Percentiles rank a stretch among this genome's conserved stretches.
Evolutionary conservation across 495 filamentous ascomycete genomes (phyloP).

Genomic region (Neurospora pannonica): DNA sequence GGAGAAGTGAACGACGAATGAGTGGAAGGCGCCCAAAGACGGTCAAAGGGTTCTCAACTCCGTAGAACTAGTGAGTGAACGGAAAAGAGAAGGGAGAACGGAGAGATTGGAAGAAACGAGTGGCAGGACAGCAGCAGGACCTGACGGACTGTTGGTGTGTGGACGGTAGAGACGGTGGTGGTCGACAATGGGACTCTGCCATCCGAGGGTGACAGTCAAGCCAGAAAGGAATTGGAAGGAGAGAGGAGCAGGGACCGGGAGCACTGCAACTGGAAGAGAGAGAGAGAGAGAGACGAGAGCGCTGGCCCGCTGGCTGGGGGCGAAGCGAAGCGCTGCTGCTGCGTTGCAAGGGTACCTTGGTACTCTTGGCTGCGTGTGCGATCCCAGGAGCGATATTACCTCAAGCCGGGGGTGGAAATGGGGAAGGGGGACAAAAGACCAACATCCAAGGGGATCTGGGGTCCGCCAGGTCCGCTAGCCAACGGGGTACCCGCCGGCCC

Average conservation of each 20-base stretch:
- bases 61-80: neutral
- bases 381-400: neutral
- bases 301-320: neutral
- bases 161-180: neutral
- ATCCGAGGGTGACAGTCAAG: neutral
- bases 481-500: neutral
- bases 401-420: neutral
- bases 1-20: neutral
- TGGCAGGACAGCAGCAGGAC: neutral
- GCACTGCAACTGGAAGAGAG: neutral
- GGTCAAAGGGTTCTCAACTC: conserved; percentile 4
- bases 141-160: neutral
- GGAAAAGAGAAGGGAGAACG: conserved; percentile 22
- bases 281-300: neutral
- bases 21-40: conserved; percentile 5
- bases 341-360: neutral
- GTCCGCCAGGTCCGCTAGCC: neutral
- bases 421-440: neutral
- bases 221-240: neutral
- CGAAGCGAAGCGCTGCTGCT: neutral
- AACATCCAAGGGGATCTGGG: neutral
- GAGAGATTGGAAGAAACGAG: conserved; percentile 2
- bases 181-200: neutral
- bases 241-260: neutral
- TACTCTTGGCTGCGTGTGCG: neutral